A percentile compares a stretch with the other conserved stretches of the same genome.
Conservation (phyloP, 192 early-diverging fungal species). For the Coemansia sp. region DNA sequence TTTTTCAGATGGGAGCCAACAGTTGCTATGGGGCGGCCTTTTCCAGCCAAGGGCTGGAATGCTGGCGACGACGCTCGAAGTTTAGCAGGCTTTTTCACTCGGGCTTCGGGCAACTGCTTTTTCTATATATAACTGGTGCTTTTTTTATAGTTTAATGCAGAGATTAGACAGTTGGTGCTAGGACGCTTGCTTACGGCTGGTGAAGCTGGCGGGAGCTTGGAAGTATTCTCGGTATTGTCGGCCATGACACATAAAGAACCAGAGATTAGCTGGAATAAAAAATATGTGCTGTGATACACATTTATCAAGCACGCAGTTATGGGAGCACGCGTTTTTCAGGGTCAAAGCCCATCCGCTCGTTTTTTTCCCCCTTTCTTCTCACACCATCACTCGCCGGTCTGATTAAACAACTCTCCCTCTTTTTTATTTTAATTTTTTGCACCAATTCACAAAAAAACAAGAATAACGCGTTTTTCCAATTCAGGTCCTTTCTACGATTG, state of each 20-base stretch:
- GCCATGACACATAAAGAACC: conserved; percentile 1
- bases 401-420: too few species aligned
- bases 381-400: too few species aligned
- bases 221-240: neutral
- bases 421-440: too few species aligned
- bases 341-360: conserved; percentile 2
- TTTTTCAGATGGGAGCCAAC: conserved; percentile 11
- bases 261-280: neutral
- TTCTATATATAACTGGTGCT: conserved; percentile 1
- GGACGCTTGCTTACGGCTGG: too few species aligned
- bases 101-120: conserved; percentile 6
- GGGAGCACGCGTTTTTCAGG: neutral
- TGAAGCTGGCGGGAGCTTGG: too few species aligned
- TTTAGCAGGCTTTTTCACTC: conserved; percentile 11
- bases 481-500: too few species aligned
- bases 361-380: neutral
- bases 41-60: conserved; percentile 30
- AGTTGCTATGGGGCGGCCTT: conserved; percentile 4
- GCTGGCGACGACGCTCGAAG: conserved; percentile 49
- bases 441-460: too few species aligned
- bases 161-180: too few species aligned
- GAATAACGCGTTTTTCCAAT: too few species aligned
- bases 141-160: too few species aligned
- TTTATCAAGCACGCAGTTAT: neutral
- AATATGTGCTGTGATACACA: neutral